Evolutionary conservation across 164 flowering plant species (phyloP).

Genomic region (grape (Vitis vinifera)): ASM3070453v1 NC_081822.1:23531501-23532000

Average conservation of each 20-base stretch:
- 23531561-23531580: not conserved
- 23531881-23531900: slow-evolving; percentile 57
- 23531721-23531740: slow-evolving; percentile 6
- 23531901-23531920: slow-evolving; percentile 51
- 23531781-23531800: slow-evolving; percentile 71
- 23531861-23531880: slow-evolving; percentile 43
- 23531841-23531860: slow-evolving; percentile 43
- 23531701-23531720: not conserved
- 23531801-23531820: slow-evolving; percentile 52
- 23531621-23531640: not conserved
- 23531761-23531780: slow-evolving; percentile 77
- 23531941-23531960: slow-evolving; percentile 54
- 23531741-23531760: slow-evolving; percentile 75
- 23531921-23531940: slow-evolving; percentile 64
- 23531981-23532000: no score
- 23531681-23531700: slow-evolving; percentile 2
- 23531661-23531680: not conserved
- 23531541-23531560: not conserved
- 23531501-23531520: no score
- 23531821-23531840: slow-evolving; percentile 60
- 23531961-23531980: slow-evolving; percentile 37
- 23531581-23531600: no score
- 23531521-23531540: not conserved
- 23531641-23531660: not conserved
- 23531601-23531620: not conserved